These are phyloP conservation scores for Trametes coccinea DNA, from an alignment of 768 basidiomycete genomes.

Conservation along the genomic window DNA sequence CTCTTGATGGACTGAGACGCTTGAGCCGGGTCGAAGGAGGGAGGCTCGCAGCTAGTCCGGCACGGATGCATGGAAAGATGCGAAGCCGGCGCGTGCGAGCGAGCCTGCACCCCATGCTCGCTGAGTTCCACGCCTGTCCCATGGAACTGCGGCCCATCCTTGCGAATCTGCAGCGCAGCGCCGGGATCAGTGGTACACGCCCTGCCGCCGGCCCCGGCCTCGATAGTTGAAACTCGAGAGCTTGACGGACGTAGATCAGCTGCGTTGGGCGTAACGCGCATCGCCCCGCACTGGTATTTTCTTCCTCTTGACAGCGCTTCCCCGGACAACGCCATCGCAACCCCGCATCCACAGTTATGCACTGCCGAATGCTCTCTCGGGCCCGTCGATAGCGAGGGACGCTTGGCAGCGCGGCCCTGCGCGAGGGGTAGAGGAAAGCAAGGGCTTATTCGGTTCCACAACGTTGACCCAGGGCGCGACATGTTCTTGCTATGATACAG, in stretches of 20 bases:
- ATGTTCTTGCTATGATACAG: conserved; percentile 16
- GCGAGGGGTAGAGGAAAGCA: no score
- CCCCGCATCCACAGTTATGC: background rate
- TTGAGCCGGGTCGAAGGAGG: background rate
- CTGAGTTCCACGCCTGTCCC: background rate
- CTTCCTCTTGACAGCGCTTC: background rate
- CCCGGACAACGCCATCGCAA: background rate
- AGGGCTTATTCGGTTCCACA: background rate
- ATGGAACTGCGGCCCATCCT: background rate
- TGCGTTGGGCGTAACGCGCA: background rate
- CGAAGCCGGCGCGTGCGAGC: background rate
- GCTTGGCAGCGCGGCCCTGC: no score
- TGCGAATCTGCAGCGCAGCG: background rate
- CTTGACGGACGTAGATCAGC: background rate
- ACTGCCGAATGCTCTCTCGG: background rate
- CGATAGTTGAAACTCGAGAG: background rate
- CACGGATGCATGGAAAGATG: conserved; percentile 2
- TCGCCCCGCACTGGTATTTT: background rate
- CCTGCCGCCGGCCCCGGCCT: background rate
- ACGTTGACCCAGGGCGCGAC: background rate
- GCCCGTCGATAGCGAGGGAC: no score
- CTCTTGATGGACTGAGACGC: background rate
- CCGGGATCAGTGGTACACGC: conserved; percentile 3
- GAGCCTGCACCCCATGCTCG: background rate
- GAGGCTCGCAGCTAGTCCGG: background rate